A percentile compares a stretch with the other conserved stretches of the same genome.
Evolutionary conservation across 768 basidiomycete genomes (phyloP).

Genomic region (Lactifluus volemus): DNA sequence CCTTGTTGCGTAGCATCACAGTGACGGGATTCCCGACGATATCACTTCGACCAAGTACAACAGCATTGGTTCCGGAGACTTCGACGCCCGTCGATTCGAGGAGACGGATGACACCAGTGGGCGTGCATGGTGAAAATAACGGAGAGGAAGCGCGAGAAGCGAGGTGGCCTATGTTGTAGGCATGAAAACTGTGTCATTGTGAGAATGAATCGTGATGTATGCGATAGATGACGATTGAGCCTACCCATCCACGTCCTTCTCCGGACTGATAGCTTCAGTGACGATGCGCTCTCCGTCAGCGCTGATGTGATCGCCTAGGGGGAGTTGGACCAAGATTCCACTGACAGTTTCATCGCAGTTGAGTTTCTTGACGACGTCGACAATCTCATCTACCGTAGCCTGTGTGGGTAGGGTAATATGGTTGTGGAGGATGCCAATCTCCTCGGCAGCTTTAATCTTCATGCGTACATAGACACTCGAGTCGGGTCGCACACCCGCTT

Average conservation of each 20-base stretch:
- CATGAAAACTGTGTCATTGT: conserved; percentile 67
- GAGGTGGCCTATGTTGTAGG: conserved; percentile 95
- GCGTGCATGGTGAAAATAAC: conserved; percentile 91
- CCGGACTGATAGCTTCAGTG: conserved; percentile 89
- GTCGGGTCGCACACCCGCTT: conserved; percentile 88
- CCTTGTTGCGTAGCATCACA: conserved; percentile 78
- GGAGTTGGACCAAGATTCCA: conserved; percentile 93
- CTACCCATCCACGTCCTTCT: conserved; percentile 96
- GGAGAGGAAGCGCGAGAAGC: conserved; percentile 85
- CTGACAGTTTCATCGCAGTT: conserved; percentile 76
- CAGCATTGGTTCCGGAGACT: conserved; percentile 71
- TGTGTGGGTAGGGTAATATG: conserved; percentile 69
- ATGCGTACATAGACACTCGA: conserved; percentile 92
- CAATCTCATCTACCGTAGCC: conserved; percentile 64
- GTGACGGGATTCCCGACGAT: conserved; percentile 96
- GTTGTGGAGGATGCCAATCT: conserved; percentile 82
- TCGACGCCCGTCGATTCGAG: conserved; percentile 78
- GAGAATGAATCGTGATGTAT: background rate
- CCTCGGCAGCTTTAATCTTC: conserved; percentile 93
- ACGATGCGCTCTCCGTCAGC: conserved; percentile 80
- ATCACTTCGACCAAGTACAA: conserved; percentile 94
- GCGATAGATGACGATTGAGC: conserved; percentile 18
- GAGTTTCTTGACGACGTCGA: conserved; percentile 67
- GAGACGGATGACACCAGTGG: conserved; percentile 84
- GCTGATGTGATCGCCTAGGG: conserved; percentile 75